phyloP scores from a whole-genome alignment of 139 green algal genomes.

The Chlamydomonas sphaeroides region DNA sequence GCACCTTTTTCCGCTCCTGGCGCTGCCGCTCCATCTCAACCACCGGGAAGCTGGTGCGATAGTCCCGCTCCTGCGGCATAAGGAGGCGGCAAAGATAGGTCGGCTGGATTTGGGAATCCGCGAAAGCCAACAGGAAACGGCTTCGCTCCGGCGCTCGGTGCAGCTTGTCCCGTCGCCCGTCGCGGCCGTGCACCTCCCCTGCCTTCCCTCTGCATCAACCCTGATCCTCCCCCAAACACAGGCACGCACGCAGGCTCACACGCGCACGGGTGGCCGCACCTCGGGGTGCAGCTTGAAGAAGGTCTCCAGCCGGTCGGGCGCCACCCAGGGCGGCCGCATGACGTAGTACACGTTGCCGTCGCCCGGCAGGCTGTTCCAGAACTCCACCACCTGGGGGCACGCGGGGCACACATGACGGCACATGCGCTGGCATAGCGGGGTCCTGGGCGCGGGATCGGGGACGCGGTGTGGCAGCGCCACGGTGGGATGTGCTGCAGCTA shows the following conservation, averaged over 20 bases:
- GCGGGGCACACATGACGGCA: too few relatives aligned
- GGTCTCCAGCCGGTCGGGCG: conserved; percentile 32
- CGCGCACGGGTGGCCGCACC: conserved; percentile 41
- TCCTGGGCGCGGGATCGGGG: too few relatives aligned
- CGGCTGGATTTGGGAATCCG: too few relatives aligned
- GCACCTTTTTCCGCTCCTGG: not conserved
- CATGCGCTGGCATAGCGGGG: too few relatives aligned
- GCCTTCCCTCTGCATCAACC: not conserved
- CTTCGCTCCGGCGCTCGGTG: too few relatives aligned
- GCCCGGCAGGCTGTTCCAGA: conserved; percentile 54
- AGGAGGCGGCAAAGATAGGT: too few relatives aligned
- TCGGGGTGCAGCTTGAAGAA: conserved; percentile 60
- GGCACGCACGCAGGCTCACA: too few relatives aligned
- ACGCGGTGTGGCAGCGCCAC: too few relatives aligned
- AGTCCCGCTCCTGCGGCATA: conserved; percentile 20
- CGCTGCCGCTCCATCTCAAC: conserved; percentile 21
- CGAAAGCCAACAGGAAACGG: too few relatives aligned
- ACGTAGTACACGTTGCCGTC: conserved; percentile 62
- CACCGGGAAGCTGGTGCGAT: conserved; percentile 18
- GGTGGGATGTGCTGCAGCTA: too few relatives aligned
- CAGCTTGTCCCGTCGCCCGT: too few relatives aligned
- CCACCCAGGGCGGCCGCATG: conserved; percentile 60
- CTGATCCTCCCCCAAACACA: not conserved
- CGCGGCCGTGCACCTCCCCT: too few relatives aligned
- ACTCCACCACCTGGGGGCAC: conserved; percentile 59